Conservation (phyloP, 805 yeast species). For the Cyberlindnera maclurae region DNA sequence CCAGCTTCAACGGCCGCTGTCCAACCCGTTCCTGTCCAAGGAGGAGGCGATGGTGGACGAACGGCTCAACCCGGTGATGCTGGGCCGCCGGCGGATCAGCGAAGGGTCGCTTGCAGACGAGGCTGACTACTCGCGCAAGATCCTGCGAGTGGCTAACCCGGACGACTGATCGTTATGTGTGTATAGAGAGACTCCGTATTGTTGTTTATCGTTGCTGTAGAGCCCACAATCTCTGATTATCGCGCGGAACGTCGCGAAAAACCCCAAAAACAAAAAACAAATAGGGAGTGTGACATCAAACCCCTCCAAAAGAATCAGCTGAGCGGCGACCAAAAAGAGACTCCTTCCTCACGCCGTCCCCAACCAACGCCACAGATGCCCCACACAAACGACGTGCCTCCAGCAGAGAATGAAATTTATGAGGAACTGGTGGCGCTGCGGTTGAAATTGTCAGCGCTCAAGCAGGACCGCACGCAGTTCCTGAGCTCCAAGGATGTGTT, state of each 20-base stretch:
- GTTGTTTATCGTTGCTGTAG: no score
- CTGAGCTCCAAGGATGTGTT: slow-evolving; percentile 65
- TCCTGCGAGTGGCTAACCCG: slow-evolving; percentile 84
- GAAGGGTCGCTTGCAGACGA: slow-evolving; percentile 87
- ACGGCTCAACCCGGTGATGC: slow-evolving; percentile 64
- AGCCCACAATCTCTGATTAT: no score
- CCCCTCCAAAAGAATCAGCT: not conserved
- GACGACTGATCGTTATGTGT: slow-evolving; percentile 38
- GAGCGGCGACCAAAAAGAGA: not conserved
- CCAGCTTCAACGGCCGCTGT: slow-evolving; percentile 28
- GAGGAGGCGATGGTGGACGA: slow-evolving; percentile 53
- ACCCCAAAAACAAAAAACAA: no score
- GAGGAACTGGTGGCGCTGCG: slow-evolving; percentile 37
- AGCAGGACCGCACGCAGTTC: slow-evolving; percentile 58
- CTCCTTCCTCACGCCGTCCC: no score
- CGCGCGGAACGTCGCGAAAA: no score
- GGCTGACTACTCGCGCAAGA: slow-evolving; percentile 72
- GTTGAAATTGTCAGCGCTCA: slow-evolving; percentile 37
- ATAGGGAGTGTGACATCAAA: no score
- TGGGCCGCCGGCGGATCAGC: slow-evolving; percentile 76
- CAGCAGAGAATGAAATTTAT: slow-evolving; percentile 31
- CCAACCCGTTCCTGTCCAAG: slow-evolving; percentile 58
- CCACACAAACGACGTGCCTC: slow-evolving; percentile 29
- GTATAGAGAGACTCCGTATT: no score
- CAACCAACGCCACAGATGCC: slow-evolving; percentile 13